Evolutionary conservation across 2,329 filamentous ascomycete genomes (phyloP), one percentile per base, ranked within the genome.

Genomic region (Cladosporium sp.): DNA sequence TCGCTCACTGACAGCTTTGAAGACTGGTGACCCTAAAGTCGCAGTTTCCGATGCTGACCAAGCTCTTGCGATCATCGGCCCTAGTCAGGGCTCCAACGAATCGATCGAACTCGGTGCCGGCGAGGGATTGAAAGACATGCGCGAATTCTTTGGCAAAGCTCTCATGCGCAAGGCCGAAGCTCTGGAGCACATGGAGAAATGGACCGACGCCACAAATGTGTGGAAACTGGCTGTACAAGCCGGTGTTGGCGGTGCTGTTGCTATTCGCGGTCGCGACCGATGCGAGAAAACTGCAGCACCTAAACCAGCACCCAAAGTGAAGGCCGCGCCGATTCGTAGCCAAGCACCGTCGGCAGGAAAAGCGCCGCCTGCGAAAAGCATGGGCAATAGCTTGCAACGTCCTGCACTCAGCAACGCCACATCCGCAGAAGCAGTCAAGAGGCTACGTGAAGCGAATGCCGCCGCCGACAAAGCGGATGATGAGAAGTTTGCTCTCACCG

Each of bases 121-220:
- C 5, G 78, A 78, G 49, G 71, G 72, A 7, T 75, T 76, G 16
- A 93, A 94, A 58, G 85, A 92, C 41, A 95, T 98, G 88, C 86
- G 82, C 55, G 91, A 95, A 15, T 87, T 95, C 55, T 97, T 86
- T 63, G 91, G 89, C 47, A 98, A 97, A 68, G 92, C 92, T 0
- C 73, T 97, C 25, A 92, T 88, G 71, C 85, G 93, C 48, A 97
- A 97, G 72, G 93, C 93, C 1, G 93, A 98, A 70, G 93, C 90
- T 1, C 76, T 97, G 7, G 93, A 98, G 68, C 86, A 95, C 64
- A 85, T 98, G 76, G 93, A 98, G 71, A 88, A 86, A 65, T 98
- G 92, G 92, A 71, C 73, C 2, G 92, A 97, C 43, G 93, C 93
- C 1, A 83, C 82, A 0, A 72, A 75, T 2, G 83, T 87, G 0